Evolutionary conservation across 305 asterid genomes (phyloP).

Genomic region (Fraxinus platypoda): DNA sequence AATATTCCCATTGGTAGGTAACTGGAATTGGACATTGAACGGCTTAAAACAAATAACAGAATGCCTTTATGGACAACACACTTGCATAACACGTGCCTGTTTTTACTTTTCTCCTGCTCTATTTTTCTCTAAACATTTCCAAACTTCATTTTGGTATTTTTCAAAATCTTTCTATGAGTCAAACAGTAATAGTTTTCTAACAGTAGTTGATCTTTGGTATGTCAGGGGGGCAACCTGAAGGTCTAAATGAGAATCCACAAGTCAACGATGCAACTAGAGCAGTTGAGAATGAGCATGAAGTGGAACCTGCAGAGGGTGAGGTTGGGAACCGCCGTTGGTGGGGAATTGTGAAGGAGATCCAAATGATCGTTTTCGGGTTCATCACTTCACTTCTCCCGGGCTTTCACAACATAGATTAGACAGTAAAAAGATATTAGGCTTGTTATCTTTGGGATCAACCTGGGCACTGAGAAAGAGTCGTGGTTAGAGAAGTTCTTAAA

Average conservation of each 20-base stretch:
- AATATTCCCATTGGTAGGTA: background rate
- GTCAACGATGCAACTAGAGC: conserved; percentile 42
- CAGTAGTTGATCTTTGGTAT: background rate
- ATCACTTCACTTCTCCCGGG: conserved; percentile 93
- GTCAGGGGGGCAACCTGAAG: conserved; percentile 53
- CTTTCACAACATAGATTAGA: conserved; percentile 78
- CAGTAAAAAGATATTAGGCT: conserved; percentile 12
- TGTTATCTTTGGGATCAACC: background rate
- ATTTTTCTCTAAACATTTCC: conserved; percentile 6
- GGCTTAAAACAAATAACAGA: background rate
- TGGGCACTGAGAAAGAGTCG: background rate
- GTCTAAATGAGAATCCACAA: conserved; percentile 52
- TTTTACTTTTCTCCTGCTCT: background rate
- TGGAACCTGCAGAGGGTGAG: conserved; percentile 48
- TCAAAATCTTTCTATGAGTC: background rate
- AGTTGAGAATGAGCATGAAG: conserved; percentile 46
- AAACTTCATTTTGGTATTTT: background rate
- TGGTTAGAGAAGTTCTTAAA: background rate
- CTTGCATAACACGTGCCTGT: background rate
- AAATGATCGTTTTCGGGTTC: conserved; percentile 87
- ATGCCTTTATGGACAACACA: background rate
- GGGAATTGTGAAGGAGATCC: conserved; percentile 76
- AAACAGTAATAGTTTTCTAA: background rate
- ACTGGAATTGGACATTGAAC: background rate
- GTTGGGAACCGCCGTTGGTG: conserved; percentile 62